phyloP scores from a whole-genome alignment of 306 rosid species.

The Begonia loranthoides region DNA sequence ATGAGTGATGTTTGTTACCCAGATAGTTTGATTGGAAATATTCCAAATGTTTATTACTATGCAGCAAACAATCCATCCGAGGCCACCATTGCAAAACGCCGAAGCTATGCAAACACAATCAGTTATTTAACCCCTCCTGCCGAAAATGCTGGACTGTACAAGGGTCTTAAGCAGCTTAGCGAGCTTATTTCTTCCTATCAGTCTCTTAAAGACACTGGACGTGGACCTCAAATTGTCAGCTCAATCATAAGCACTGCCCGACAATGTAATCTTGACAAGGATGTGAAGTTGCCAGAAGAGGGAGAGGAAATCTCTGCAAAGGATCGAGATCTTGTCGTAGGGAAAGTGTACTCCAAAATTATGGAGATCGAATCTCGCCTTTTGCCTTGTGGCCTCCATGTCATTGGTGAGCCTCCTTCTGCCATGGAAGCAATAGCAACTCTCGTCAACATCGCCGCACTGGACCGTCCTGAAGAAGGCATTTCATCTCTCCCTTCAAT shows the following conservation, averaged over 20 bases:
- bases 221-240: conserved; percentile 91
- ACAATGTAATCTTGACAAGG: conserved; percentile 98
- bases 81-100: conserved; percentile 95
- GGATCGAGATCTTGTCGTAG: conserved; percentile 85
- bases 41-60: conserved; percentile 87
- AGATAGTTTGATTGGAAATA: conserved; percentile 86
- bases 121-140: conserved; percentile 98
- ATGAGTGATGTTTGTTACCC: conserved; percentile 98
- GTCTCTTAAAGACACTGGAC: conserved; percentile 92
- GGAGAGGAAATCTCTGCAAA: conserved; percentile 63
- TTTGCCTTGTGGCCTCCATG: conserved; percentile 89
- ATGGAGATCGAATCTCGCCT: conserved; percentile 98
- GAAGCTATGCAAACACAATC: conserved; percentile 95
- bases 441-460: conserved; percentile 90
- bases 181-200: conserved; percentile 94
- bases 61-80: conserved; percentile 98
- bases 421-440: conserved; percentile 99
- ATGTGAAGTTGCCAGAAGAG: conserved; percentile 78
- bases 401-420: conserved; percentile 96
- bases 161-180: conserved; percentile 92
- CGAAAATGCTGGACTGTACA: conserved; percentile 98
- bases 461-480: conserved; percentile 79
- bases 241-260: conserved; percentile 93
- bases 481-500: conserved; percentile 68
- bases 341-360: conserved; percentile 86